Conservation (phyloP, 2,329 filamentous ascomycete species). For the Colletotrichum noveboracense region DNA sequence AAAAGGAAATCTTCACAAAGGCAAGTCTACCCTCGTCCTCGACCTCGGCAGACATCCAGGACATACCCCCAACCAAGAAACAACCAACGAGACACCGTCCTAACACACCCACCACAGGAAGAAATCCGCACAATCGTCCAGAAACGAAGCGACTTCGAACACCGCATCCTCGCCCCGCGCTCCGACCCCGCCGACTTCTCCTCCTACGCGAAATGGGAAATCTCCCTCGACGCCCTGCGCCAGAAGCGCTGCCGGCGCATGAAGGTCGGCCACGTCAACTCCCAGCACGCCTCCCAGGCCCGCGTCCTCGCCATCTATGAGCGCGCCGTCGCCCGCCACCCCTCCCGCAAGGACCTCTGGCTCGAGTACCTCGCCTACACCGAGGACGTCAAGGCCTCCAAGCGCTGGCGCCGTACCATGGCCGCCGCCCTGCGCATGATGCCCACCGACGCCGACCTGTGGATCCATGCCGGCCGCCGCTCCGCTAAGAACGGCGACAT, state of each 20-base stretch:
- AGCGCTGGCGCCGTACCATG: constrained; percentile 69
- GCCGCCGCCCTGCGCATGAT: constrained; percentile 81
- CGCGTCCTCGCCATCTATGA: constrained; percentile 91
- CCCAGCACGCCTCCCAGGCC: constrained; percentile 75
- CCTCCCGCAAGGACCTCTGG: constrained; percentile 83
- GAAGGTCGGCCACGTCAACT: constrained; percentile 70
- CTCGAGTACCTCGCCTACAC: constrained; percentile 88
- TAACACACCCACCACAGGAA: constrained; percentile 56
- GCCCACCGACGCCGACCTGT: constrained; percentile 81
- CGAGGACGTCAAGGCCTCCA: constrained; percentile 68
- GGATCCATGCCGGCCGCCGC: constrained; percentile 83
- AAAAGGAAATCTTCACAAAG: constrained; percentile 88
- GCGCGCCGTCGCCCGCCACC: constrained; percentile 82
- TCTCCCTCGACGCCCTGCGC: constrained; percentile 75
- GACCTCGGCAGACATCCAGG: not conserved
- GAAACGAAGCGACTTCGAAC: constrained; percentile 93
- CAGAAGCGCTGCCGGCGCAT: constrained; percentile 83
- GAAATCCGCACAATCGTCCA: constrained; percentile 89
- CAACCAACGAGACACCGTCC: too few relatives aligned
- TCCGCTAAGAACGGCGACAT: constrained; percentile 86
- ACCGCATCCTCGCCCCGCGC: constrained; percentile 84
- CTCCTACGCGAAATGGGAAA: constrained; percentile 78
- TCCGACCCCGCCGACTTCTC: constrained; percentile 80
- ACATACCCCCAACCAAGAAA: not conserved
- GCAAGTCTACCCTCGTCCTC: constrained; percentile 32